A percentile compares a stretch with the other conserved stretches of the same genome.
phyloP scores from a whole-genome alignment of 225 moss, liverwort and hornwort species.

The Lunularia cruciata region DNA sequence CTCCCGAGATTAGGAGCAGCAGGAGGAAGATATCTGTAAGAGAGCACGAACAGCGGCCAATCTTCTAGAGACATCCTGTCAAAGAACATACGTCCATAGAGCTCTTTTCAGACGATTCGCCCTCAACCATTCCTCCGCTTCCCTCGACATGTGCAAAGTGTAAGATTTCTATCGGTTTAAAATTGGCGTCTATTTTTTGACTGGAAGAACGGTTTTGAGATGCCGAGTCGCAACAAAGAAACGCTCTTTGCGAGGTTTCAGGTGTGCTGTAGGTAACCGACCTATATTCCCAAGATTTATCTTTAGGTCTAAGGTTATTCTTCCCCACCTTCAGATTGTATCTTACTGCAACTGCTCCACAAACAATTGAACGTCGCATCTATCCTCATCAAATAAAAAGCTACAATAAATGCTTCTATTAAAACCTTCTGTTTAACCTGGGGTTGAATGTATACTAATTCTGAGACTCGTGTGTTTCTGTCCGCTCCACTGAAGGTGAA shows the following conservation, averaged over 20 bases:
- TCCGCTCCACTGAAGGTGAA: too few relatives aligned
- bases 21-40: background rate
- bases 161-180: constrained; percentile 3
- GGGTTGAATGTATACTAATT: too few relatives aligned
- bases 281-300: background rate
- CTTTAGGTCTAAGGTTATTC: too few relatives aligned
- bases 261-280: background rate
- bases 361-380: too few relatives aligned
- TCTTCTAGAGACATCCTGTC: background rate
- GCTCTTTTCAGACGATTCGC: background rate
- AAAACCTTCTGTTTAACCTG: too few relatives aligned
- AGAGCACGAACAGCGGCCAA: constrained; percentile 1
- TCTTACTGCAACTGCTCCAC: too few relatives aligned
- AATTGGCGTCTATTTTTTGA: background rate
- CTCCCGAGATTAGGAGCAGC: background rate
- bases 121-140: constrained; percentile 1
- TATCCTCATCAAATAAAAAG: too few relatives aligned
- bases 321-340: too few relatives aligned
- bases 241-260: background rate
- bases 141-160: background rate
- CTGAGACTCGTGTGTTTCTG: too few relatives aligned
- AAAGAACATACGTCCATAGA: background rate
- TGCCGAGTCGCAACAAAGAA: background rate
- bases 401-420: too few relatives aligned
- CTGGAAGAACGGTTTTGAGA: constrained; percentile 1